phyloP scores from a whole-genome alignment of 2,329 filamentous ascomycete species.

The Zarea fungicola region DNA sequence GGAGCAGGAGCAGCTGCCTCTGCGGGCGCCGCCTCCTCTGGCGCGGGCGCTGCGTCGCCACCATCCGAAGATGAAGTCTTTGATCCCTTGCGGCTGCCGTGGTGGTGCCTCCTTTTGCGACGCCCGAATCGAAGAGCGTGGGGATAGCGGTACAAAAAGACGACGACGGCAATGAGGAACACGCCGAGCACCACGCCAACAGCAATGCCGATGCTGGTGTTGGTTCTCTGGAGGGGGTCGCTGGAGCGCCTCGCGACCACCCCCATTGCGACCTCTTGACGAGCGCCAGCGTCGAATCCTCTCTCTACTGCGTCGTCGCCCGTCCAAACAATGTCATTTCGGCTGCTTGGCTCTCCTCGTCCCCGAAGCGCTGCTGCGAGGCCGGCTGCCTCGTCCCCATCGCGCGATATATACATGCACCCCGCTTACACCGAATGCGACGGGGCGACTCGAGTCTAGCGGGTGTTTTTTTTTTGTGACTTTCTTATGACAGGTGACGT shows the following conservation, averaged over 20 bases:
- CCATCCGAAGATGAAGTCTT: slow-evolving; percentile 24
- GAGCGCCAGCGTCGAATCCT: neutral
- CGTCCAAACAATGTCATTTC: neutral
- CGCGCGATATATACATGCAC: slow-evolving; percentile 12
- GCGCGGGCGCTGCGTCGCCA: neutral
- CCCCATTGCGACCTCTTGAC: slow-evolving; percentile 15
- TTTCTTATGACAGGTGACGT: too few relatives aligned
- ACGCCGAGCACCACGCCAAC: slow-evolving; percentile 36
- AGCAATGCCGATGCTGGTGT: slow-evolving; percentile 38
- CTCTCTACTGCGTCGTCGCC: neutral
- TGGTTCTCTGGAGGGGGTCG: slow-evolving; percentile 26
- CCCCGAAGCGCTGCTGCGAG: neutral
- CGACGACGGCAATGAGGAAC: slow-evolving; percentile 32
- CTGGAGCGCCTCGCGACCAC: too few relatives aligned
- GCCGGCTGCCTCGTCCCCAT: neutral
- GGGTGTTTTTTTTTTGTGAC: too few relatives aligned
- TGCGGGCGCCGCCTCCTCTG: neutral
- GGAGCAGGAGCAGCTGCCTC: neutral
- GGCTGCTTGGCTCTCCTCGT: neutral
- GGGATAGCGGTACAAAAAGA: slow-evolving; percentile 36
- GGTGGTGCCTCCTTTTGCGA: slow-evolving; percentile 22
- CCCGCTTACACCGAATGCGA: neutral
- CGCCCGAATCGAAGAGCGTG: slow-evolving; percentile 33
- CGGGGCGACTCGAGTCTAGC: too few relatives aligned
- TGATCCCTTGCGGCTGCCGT: slow-evolving; percentile 28